phyloP scores from a whole-genome alignment of 768 basidiomycete genomes.

The Psilocybe cubensis region DNA sequence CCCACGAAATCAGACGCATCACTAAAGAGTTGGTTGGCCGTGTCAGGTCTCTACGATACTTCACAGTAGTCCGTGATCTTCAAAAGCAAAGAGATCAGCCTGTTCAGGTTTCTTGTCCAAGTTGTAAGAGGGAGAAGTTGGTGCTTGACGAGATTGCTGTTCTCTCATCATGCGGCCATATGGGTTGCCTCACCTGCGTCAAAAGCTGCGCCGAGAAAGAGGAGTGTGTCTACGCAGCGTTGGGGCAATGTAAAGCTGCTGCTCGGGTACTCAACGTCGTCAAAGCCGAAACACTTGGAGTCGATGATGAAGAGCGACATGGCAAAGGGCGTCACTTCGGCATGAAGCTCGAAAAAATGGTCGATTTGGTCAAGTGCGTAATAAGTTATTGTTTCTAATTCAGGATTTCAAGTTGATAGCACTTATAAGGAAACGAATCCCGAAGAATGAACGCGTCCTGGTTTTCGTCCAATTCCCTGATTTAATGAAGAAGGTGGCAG shows the following conservation, averaged over 20 bases:
- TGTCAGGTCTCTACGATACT: conserved; percentile 89
- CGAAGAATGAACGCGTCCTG: conserved; percentile 79
- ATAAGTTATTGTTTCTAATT: conserved; percentile 3
- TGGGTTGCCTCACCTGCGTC: conserved; percentile 80
- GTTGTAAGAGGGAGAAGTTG: conserved; percentile 57
- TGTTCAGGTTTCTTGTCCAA: conserved; percentile 62
- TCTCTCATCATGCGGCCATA: conserved; percentile 91
- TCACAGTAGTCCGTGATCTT: conserved; percentile 87
- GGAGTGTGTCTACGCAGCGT: conserved; percentile 76
- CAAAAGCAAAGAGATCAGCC: conserved; percentile 74
- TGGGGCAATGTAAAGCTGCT: conserved; percentile 75
- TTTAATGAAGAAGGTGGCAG: conserved; percentile 88
- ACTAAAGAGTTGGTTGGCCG: conserved; percentile 90
- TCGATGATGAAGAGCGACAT: conserved; percentile 77
- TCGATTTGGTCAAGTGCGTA: conserved; percentile 74
- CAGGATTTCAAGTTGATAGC: conserved; percentile 3
- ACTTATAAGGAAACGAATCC: conserved; percentile 58
- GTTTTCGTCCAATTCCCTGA: conserved; percentile 98
- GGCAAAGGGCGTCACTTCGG: conserved; percentile 80
- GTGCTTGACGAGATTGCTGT: conserved; percentile 77
- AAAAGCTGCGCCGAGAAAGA: conserved; percentile 72
- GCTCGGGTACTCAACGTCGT: conserved; percentile 86
- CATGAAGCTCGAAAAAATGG: conserved; percentile 78
- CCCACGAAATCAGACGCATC: conserved; percentile 82
- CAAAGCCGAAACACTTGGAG: conserved; percentile 74